Conservation (phyloP, 2,329 filamentous ascomycete genomes). For the Pseudocercospora fijiensis region DNA sequence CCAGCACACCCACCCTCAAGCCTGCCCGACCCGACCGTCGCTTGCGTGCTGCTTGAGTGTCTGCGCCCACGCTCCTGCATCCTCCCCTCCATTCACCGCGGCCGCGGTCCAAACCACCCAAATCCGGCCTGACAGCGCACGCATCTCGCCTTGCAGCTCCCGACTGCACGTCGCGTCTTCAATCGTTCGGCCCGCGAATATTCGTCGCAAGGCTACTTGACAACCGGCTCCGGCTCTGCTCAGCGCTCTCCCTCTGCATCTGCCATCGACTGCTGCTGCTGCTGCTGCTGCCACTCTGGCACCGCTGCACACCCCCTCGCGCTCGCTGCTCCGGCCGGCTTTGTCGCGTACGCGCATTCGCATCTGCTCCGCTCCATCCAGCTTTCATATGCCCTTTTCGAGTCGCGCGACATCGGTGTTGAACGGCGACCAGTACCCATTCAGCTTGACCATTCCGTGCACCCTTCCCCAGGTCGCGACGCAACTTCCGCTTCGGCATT, state of each 20-base stretch:
- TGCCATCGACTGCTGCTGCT: not conserved
- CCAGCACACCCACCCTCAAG: not conserved
- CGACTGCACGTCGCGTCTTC: conserved; percentile 9
- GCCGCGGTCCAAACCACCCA: not conserved
- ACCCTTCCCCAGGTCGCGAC: not conserved
- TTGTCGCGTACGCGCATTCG: conserved; percentile 9
- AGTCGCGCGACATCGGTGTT: conserved; percentile 5
- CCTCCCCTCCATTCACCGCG: not conserved
- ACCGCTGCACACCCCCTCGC: conserved; percentile 8
- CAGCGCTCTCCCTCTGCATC: not conserved
- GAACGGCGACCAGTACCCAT: conserved; percentile 6
- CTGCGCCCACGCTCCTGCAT: not conserved
- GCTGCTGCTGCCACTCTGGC: not conserved
- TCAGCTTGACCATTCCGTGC: not conserved
- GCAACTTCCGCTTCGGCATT: not conserved
- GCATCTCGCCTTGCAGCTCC: conserved; percentile 9
- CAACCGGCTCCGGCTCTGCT: conserved; percentile 3
- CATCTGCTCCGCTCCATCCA: not conserved
- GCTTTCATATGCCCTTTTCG: conserved; percentile 15
- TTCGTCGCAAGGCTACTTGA: conserved; percentile 4
- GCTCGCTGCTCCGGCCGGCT: conserved; percentile 1
- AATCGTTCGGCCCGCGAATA: conserved; percentile 5
- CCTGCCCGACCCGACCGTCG: not conserved
- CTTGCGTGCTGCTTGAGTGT: not conserved
- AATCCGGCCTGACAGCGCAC: conserved; percentile 11